Evolutionary conservation across 805 yeast species (phyloP).

Genomic region (Wickerhamomyces alni): DNA sequence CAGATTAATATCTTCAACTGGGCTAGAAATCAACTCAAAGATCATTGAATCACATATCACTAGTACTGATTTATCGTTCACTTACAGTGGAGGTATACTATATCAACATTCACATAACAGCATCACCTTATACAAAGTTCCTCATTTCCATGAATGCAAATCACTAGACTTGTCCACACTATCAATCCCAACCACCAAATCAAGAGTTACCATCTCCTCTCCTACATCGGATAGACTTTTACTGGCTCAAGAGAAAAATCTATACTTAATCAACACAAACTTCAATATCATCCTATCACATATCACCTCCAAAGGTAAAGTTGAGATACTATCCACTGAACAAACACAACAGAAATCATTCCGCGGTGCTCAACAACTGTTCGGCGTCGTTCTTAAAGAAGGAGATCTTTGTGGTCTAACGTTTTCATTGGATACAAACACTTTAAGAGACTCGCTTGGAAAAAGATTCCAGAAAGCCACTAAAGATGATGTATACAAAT

Average conservation of each 20-base stretch:
- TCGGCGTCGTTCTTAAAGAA: conserved; percentile 15
- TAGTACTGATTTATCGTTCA: conserved; percentile 7
- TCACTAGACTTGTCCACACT: conserved; percentile 4
- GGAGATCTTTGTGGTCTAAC: conserved; percentile 24
- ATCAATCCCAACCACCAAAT: conserved; percentile 1
- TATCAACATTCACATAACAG: conserved; percentile 14
- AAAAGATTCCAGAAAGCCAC: conserved; percentile 34
- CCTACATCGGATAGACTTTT: conserved; percentile 23
- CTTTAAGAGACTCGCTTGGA: conserved; percentile 64
- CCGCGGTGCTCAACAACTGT: conserved; percentile 8
- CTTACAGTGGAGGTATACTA: conserved; percentile 16
- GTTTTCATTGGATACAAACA: conserved; percentile 61
- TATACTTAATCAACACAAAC: conserved; percentile 32
- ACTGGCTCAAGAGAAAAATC: conserved; percentile 17
- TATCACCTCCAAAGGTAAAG: conserved; percentile 13
- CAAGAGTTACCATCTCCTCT: conserved; percentile 15
- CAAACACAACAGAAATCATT: conserved; percentile 5
- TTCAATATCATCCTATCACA: conserved; percentile 21
- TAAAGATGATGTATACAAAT: conserved; percentile 10
- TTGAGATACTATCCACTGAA: conserved; percentile 11
- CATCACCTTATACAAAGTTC: conserved; percentile 15
- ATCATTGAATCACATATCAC: conserved; percentile 14
- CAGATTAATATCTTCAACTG: conserved; percentile 12
- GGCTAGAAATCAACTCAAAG: conserved; percentile 21
- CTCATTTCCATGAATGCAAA: conserved; percentile 18